Conservation (phyloP, 2,329 filamentous ascomycete genomes). For the Sclerotinia borealis region DNA sequence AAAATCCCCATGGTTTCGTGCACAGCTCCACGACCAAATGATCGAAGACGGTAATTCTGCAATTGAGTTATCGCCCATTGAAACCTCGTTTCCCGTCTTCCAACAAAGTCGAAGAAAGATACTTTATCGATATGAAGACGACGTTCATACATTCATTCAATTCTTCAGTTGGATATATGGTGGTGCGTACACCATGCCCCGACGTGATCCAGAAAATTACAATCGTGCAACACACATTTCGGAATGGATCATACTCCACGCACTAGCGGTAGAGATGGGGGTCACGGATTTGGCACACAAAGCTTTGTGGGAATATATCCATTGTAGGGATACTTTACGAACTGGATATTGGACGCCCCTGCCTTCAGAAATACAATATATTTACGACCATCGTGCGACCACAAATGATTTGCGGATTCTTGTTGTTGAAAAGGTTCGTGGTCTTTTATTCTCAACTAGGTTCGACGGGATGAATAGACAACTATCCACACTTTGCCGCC, state of each 20-base stretch:
- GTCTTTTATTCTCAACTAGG: neutral
- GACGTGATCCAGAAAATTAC: neutral
- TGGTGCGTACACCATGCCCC: neutral
- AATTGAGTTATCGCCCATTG: neutral
- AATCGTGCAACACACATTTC: neutral
- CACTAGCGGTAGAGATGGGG: neutral
- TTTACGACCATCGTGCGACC: neutral
- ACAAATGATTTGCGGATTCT: neutral
- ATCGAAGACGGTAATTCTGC: neutral
- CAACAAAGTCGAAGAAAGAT: neutral
- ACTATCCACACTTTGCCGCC: neutral
- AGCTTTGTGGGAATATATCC: neutral
- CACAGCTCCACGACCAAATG: neutral
- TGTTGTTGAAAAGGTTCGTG: neutral
- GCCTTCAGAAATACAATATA: neutral
- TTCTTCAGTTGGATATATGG: conserved; percentile 1
- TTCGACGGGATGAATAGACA: neutral
- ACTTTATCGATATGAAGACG: neutral
- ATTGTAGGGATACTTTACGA: neutral
- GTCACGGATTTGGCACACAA: neutral
- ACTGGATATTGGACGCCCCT: conserved; percentile 1
- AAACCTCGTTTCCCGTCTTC: neutral
- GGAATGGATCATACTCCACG: neutral
- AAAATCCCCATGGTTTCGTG: neutral
- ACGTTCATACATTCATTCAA: conserved; percentile 4